Evolutionary conservation across 148 eudicot species (phyloP), one percentile per base, ranked within the genome.

Genomic region (Cornus controversa): DNA sequence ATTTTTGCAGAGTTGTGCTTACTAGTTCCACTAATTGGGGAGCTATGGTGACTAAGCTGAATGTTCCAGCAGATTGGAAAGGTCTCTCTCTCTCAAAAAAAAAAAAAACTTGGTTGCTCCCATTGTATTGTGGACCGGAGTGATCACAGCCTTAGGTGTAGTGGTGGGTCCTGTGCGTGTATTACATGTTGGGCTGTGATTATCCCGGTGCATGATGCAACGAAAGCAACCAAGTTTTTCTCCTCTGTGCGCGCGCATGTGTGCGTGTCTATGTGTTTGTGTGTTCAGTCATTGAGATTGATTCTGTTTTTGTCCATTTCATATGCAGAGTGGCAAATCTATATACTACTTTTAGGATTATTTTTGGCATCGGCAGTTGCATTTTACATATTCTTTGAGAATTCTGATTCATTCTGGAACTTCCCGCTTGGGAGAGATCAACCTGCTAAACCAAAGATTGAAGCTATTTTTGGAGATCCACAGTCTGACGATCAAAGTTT

Each of bases 311-410:
- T 37, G 6, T 40, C 66, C 34, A 31, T 67, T 16, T 34, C 27
- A 5, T 24, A 64, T 84, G 89, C 98, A 93, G 99, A 96, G 34
- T 96, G 99, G 98, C 99, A 96, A 82, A 87, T 96, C 71, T 96
- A 96, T 78, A 34, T 85, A 8, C 42, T 93, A 36, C 92, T 93
- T 23, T 66, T 90, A 45, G 94, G 87, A 67, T 84, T 93, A 71
- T 86, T 96, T 82, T 80, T 96, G 85, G 91, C 86, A 25, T 96
- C 99, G 16, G 87, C 85, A 6, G 74, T 90, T 24, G 80, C 80
- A 40, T 93, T 89, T 76, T 91, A 90, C 83, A 67, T 91, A 22
- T 88, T 96, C 82, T 96, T 86, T 28, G 58, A 87, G 86, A 63
- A 84, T 23, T 93, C 98, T 0, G 98, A 96, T 79, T 84, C 92